A percentile compares a stretch with the other conserved stretches of the same genome.
These are phyloP conservation scores for Phyllosticta ampelicida DNA, from an alignment of 2,329 filamentous ascomycete genomes.

Conservation along the genomic window DNA sequence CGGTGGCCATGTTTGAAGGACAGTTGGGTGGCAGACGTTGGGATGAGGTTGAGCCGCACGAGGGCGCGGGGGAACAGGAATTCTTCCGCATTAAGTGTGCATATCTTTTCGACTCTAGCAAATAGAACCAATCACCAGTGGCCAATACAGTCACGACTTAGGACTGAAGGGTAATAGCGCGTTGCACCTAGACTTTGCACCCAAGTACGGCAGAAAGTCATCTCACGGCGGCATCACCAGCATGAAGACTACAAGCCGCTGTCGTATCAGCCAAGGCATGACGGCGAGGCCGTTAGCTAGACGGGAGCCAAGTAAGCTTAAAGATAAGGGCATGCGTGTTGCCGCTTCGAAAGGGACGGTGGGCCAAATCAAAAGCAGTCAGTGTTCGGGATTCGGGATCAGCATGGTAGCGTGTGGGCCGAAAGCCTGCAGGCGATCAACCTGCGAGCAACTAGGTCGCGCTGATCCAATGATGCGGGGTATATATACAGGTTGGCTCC, in stretches of 20 bases:
- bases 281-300: neutral
- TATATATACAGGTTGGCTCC: neutral
- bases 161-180: neutral
- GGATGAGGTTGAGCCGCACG: neutral
- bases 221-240: neutral
- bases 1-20: conserved; percentile 4
- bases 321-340: neutral
- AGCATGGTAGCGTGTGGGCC: neutral
- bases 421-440: neutral
- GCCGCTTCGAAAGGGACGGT: neutral
- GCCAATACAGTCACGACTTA: neutral
- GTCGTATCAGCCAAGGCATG: neutral
- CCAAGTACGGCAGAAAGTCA: neutral
- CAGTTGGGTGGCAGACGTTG: neutral
- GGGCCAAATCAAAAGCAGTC: neutral
- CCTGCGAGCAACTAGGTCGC: neutral
- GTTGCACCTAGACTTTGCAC: conserved; percentile 1
- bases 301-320: neutral
- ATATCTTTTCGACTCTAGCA: neutral
- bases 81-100: neutral
- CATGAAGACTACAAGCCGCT: neutral
- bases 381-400: neutral
- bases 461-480: neutral
- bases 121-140: neutral
- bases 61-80: neutral